Base-by-base conservation (phyloP, 208 protist species). In the Novymonas esmeraldas region DNA sequence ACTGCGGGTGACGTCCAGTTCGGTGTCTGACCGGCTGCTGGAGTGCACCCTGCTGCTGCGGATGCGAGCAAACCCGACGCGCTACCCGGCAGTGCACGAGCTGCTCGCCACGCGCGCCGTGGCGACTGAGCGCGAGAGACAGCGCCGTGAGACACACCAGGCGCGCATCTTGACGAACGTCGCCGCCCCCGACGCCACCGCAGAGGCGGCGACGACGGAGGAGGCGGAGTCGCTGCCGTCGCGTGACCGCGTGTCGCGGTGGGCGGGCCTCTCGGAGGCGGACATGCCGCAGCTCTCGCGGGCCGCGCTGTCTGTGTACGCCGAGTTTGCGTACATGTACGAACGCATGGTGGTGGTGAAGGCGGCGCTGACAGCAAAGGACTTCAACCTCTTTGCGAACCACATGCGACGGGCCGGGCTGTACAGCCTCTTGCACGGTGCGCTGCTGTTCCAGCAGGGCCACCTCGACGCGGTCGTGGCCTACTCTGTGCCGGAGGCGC, bases 31-130 rank as follows among this genome's bases (percentile, higher is more conserved):
- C 4, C 68, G 73, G 18, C 42, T 94, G 26, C 70, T 94, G 44
- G 85, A 94, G 64, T 52, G 74, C 51, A 89, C 81, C n/a, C 56
- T 94, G 33, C 69, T 94, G 55, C 73, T 94, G 22, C 79, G 78
- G 42, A 91, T 94, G 85, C 76, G 85, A 13, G 48, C 28, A 9
- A 45, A 82, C 13, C 54, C 44, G 18, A 54, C 63, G 31, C 70
- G 59, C 22, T 89, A 85, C 64, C 70, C 73, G 0, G 52, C 55
- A 20, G 78, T 73, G 31, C 48, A 62, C 5, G 71, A 76, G 31
- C 65, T 93, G 46, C 76, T 78, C 50, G 64, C 61, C 46, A 67
- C 76, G 13, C 79, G 82, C 13, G 34, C 49, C 20, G 57, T 51
- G 6, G 66, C 48, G 6, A 7, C 29, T 2, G 49, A 59, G 26